Evolutionary conservation across 768 basidiomycete species (phyloP), one percentile per base, ranked within the genome.

Genomic region (Lentinula guzmanii): DNA sequence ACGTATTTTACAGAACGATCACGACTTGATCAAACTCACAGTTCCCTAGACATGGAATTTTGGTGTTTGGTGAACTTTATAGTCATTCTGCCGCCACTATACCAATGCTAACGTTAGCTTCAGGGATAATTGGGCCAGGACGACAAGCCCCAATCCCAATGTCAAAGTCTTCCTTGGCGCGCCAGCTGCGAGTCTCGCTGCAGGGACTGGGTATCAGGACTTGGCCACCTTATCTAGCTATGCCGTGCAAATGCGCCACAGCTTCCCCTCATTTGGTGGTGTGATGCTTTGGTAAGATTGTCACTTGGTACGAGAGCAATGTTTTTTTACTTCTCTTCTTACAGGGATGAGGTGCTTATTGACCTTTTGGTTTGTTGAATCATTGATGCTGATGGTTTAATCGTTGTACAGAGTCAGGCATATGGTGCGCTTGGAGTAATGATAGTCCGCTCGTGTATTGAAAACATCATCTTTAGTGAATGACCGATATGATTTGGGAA

Each of bases 161-260:
- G 82, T 86, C 34, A 86, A 86, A 69, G 74, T 89, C 18, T 87
- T 82, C 71, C 82, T 89, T 58, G 86, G 86, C 52, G 85, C 83
- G 42, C 86, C 87, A 4, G 87, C 82, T 4, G 80, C 85, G 8
- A 72, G 74, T 28, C 70, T 78, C 1, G 85, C 86, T 4, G 83
- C 85, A 31, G 82, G 83, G 4, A 76, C 78, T 11, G 86, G 86
- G n/a, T 87, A 82, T 69, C 82, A 83, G n/a, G 69, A 73, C 58
- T 75, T 79, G 11, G 68, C 65, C 31, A 82, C 79, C 7, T 72
- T 87, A 53, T 76, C 73, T 28, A 76, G 39, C 60, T 82, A 84
- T 43, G 76, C 82, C 13, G 70, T 75, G 28, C 67, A 78, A 61
- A 85, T 82, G 74, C 80, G 82, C 42, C 72, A 75, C 43, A 81